Conservation (phyloP, 2,329 filamentous ascomycete species). For the Fragosphaeria purpurea region DNA sequence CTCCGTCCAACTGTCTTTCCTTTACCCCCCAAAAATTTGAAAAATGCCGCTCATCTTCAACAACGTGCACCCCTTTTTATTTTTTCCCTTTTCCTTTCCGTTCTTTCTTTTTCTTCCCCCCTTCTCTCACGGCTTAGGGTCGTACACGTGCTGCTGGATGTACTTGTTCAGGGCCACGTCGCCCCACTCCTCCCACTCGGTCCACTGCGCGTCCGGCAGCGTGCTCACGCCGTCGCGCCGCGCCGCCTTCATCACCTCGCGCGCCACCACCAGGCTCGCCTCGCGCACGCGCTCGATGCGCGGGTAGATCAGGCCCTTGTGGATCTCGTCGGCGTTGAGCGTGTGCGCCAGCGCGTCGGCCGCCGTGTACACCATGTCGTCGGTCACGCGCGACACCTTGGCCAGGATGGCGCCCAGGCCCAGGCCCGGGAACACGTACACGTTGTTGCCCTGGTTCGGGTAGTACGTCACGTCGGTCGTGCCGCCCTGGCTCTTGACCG, state of each 20-base stretch:
- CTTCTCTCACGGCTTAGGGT: conserved; percentile 30
- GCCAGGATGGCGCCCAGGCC: conserved; percentile 86
- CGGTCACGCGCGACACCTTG: conserved; percentile 78
- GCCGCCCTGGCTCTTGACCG: conserved; percentile 36
- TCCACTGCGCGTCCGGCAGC: conserved; percentile 58
- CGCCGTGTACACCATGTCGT: conserved; percentile 94
- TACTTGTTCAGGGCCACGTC: conserved; percentile 50
- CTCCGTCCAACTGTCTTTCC: too few relatives aligned
- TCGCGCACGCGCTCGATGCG: conserved; percentile 85
- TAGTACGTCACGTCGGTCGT: conserved; percentile 56
- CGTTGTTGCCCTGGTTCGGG: conserved; percentile 75
- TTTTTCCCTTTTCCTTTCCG: neutral
- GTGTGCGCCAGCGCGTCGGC: conserved; percentile 70
- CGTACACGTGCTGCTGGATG: conserved; percentile 52
- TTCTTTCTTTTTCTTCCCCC: neutral
- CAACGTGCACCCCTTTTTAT: neutral
- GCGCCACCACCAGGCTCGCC: conserved; percentile 74
- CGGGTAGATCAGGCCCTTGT: conserved; percentile 80
- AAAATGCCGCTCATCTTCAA: too few relatives aligned
- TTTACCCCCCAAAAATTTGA: too few relatives aligned
- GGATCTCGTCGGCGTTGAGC: conserved; percentile 71
- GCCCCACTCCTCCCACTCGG: conserved; percentile 64
- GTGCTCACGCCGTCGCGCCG: conserved; percentile 68
- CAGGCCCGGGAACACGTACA: conserved; percentile 94
- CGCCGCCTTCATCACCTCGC: conserved; percentile 87